Conservation (phyloP, 768 basidiomycete species). For the Naganishia onofrii region DNA sequence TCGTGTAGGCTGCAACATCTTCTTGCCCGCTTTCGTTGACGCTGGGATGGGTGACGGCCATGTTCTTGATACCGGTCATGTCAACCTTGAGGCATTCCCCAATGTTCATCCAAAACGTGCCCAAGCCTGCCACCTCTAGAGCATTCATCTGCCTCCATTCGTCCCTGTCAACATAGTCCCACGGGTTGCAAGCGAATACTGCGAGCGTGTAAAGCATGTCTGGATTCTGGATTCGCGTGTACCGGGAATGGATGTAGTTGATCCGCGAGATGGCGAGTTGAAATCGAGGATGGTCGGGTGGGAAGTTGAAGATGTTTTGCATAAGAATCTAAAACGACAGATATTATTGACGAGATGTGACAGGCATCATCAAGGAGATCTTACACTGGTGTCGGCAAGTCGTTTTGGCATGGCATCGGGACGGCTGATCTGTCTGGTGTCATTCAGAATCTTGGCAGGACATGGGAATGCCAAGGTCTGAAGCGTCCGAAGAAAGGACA, state of each 20-base stretch:
- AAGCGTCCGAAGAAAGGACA: not conserved
- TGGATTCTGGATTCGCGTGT: slow-evolving; percentile 14
- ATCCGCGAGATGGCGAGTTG: slow-evolving; percentile 26
- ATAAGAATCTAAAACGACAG: not conserved
- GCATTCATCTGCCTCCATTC: slow-evolving; percentile 26
- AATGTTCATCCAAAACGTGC: slow-evolving; percentile 28
- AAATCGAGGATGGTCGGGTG: slow-evolving; percentile 23
- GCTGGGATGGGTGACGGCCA: not conserved
- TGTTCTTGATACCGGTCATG: slow-evolving; percentile 17
- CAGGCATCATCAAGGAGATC: no score
- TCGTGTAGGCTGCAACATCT: not conserved
- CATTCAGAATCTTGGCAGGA: slow-evolving; percentile 17
- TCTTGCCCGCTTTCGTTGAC: not conserved
- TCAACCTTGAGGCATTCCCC: slow-evolving; percentile 22
- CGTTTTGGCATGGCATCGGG: slow-evolving; percentile 15
- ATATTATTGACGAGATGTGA: no score
- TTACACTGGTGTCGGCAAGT: slow-evolving; percentile 22
- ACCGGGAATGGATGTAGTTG: slow-evolving; percentile 29
- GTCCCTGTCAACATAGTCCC: slow-evolving; percentile 15
- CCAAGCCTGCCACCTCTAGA: slow-evolving; percentile 21
- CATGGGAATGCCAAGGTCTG: slow-evolving; percentile 27
- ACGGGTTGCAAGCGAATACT: slow-evolving; percentile 30
- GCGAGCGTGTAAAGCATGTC: slow-evolving; percentile 21
- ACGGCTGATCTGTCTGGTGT: slow-evolving; percentile 22
- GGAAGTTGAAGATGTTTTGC: slow-evolving; percentile 23